Conservation (phyloP, 2,329 filamentous ascomycete species). For the Podosphaera xanthii region DNA sequence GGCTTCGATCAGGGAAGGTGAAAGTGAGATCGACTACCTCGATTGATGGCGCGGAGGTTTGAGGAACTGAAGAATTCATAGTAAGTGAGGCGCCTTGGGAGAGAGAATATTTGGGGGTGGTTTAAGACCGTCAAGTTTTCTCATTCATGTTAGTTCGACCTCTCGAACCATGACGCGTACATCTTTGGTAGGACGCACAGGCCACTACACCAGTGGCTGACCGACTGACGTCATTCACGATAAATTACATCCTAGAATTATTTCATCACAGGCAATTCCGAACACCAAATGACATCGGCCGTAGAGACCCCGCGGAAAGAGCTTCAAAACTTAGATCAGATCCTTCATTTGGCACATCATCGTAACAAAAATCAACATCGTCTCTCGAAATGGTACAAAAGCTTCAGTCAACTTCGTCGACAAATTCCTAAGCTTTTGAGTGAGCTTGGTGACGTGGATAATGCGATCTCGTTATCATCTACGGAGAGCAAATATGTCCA, state of each 20-base stretch:
- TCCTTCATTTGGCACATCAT: constrained; percentile 53
- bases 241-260: too few species aligned
- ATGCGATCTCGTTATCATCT: constrained; percentile 3
- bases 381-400: constrained; percentile 58
- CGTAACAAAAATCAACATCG: constrained; percentile 87
- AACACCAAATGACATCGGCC: too few species aligned
- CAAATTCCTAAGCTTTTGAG: constrained; percentile 31
- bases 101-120: neutral
- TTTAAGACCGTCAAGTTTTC: too few species aligned
- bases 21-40: constrained; percentile 59
- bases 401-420: constrained; percentile 48
- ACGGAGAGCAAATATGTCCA: constrained; percentile 6
- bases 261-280: too few species aligned
- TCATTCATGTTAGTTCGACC: too few species aligned
- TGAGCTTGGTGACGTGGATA: constrained; percentile 14
- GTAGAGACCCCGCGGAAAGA: too few species aligned
- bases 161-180: too few species aligned
- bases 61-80: neutral
- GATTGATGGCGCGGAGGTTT: constrained; percentile 23
- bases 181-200: too few species aligned
- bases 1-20: constrained; percentile 55
- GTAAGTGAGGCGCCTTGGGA: neutral
- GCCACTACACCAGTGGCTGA: too few species aligned
- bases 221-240: too few species aligned
- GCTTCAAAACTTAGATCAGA: too few species aligned